Conservation (phyloP, 129 eudicot genomes). For the Escallonia herrerae region DNA sequence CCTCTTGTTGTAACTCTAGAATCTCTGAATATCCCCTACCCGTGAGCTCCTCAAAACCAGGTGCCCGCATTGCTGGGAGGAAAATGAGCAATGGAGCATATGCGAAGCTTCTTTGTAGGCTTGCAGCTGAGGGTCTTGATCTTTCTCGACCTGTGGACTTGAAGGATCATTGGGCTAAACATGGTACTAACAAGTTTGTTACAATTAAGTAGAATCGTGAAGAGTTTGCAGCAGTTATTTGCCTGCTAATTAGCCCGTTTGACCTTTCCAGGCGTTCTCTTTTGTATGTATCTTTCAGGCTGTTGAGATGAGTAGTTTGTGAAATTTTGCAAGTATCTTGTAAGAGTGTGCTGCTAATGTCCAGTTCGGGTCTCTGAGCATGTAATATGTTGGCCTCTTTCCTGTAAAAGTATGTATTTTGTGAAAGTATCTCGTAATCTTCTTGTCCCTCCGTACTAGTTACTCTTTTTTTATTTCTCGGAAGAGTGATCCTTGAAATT, state of each 20-base stretch:
- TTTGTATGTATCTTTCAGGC: background rate
- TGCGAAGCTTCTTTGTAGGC: slow-evolving; percentile 35
- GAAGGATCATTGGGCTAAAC: slow-evolving; percentile 59
- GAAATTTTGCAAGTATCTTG: background rate
- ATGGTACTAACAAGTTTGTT: slow-evolving; percentile 52
- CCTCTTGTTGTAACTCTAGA: slow-evolving; percentile 44
- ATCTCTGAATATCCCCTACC: slow-evolving; percentile 56
- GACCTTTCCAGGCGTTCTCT: background rate
- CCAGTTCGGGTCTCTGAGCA: too few species aligned
- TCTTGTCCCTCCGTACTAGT: too few species aligned
- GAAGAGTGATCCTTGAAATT: too few species aligned
- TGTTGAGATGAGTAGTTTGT: background rate
- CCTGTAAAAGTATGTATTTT: too few species aligned
- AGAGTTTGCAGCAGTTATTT: background rate
- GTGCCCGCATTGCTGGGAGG: slow-evolving; percentile 43
- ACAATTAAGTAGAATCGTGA: slow-evolving; percentile 30
- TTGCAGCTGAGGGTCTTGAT: slow-evolving; percentile 40
- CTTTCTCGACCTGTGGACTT: slow-evolving; percentile 46
- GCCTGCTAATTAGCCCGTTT: background rate
- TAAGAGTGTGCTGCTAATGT: too few species aligned
- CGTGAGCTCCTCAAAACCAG: slow-evolving; percentile 41
- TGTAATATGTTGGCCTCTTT: too few species aligned
- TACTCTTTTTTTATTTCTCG: too few species aligned
- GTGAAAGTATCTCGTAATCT: too few species aligned
- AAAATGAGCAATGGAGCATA: slow-evolving; percentile 56